Evolutionary conservation across 441 rosid genomes (phyloP).

Genomic region (Adansonia gregorii): DNA sequence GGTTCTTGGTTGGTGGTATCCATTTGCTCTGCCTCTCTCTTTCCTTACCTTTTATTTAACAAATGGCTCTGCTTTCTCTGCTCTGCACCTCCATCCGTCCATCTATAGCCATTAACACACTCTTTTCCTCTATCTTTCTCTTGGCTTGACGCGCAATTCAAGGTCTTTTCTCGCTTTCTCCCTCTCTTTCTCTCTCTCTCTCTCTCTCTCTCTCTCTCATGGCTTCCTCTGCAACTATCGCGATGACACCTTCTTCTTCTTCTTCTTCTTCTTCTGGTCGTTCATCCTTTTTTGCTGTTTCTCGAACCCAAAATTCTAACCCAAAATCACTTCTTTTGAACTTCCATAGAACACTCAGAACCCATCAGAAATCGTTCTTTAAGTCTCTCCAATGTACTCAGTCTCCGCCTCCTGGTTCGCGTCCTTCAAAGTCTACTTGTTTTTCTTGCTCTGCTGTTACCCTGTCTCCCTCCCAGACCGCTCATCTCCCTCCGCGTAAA

Average conservation of each 20-base stretch:
- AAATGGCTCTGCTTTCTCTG: constrained; percentile 29
- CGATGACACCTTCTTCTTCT: constrained; percentile 40
- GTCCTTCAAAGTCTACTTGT: constrained; percentile 28
- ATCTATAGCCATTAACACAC: neutral
- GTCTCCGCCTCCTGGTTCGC: constrained; percentile 30
- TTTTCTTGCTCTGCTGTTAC: constrained; percentile 63
- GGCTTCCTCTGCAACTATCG: constrained; percentile 38
- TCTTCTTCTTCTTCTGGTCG: constrained; percentile 27
- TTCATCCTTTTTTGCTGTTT: constrained; percentile 32
- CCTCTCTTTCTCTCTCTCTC: constrained; percentile 1
- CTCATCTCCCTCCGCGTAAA: constrained; percentile 48
- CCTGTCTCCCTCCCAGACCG: constrained; percentile 47
- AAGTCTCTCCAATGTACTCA: constrained; percentile 42
- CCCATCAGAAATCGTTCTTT: constrained; percentile 25
- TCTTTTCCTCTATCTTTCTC: neutral
- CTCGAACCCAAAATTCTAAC: constrained; percentile 34
- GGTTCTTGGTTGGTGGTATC: neutral
- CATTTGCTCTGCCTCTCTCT: neutral
- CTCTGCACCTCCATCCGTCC: neutral
- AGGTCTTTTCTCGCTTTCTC: neutral
- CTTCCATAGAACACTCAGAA: constrained; percentile 29
- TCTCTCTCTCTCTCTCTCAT: constrained; percentile 19
- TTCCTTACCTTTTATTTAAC: constrained; percentile 21
- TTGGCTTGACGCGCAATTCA: constrained; percentile 15
- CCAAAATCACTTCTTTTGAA: constrained; percentile 34